Conservation (phyloP, 768 basidiomycete genomes). For the Gloeophyllum trabeum region DNA sequence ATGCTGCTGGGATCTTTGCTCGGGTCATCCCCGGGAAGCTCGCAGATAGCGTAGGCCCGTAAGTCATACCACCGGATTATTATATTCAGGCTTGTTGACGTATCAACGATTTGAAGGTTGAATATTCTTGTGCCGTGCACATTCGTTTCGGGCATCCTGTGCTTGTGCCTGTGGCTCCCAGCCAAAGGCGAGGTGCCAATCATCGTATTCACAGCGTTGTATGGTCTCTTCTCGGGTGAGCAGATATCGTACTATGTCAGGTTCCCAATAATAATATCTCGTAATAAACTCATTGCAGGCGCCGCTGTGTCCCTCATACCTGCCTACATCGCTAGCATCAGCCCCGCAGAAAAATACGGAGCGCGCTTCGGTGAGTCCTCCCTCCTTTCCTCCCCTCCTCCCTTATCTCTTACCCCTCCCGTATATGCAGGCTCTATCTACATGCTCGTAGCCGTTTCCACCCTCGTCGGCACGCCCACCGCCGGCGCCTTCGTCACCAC, state of each 20-base stretch:
- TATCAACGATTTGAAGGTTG: too few relatives aligned
- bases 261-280: too few relatives aligned
- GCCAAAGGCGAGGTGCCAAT: constrained; percentile 12
- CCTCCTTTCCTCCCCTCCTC: too few relatives aligned
- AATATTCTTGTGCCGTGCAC: constrained; percentile 17
- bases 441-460: constrained; percentile 16
- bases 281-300: too few relatives aligned
- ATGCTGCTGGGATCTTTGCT: constrained; percentile 17
- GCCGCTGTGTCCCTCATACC: constrained; percentile 18
- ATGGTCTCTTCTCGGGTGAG: constrained; percentile 21
- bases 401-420: too few relatives aligned
- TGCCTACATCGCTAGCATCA: constrained; percentile 19
- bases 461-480: constrained; percentile 20
- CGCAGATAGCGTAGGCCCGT: constrained; percentile 17
- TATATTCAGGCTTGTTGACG: too few relatives aligned
- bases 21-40: constrained; percentile 18
- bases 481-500: constrained; percentile 18
- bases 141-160: constrained; percentile 13
- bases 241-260: too few relatives aligned
- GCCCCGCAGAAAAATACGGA: constrained; percentile 17
- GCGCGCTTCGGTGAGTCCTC: constrained; percentile 14
- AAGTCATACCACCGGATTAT: too few relatives aligned
- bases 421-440: constrained; percentile 20
- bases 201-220: constrained; percentile 17
- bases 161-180: constrained; percentile 19